A percentile compares a stretch with the other conserved stretches of the same genome.
Evolutionary conservation across 345 rosid species (phyloP).

Genomic region (Rhizophora apiculata): DNA sequence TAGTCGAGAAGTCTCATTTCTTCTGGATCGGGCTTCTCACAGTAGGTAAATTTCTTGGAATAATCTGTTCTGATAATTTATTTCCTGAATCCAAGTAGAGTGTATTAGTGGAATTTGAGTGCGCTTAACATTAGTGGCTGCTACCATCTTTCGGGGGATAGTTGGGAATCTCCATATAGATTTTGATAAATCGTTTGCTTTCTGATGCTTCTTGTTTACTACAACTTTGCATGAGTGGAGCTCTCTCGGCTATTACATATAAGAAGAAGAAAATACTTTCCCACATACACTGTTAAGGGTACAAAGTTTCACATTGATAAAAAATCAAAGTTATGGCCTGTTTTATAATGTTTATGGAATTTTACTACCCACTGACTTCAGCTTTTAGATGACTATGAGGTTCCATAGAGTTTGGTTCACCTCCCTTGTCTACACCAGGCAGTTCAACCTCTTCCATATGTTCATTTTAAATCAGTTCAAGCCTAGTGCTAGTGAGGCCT

Average conservation of each 20-base stretch:
- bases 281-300: too few relatives aligned
- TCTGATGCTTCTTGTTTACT: not conserved
- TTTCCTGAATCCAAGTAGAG: not conserved
- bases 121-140: not conserved
- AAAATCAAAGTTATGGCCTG: not conserved
- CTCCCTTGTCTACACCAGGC: too few relatives aligned
- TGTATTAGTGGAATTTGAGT: not conserved
- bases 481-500: too few relatives aligned
- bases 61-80: not conserved
- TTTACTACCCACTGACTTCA: too few relatives aligned
- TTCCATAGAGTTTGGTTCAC: too few relatives aligned
- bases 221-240: not conserved
- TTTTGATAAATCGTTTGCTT: not conserved
- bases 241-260: too few relatives aligned
- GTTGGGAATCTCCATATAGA: not conserved
- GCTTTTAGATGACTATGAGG: too few relatives aligned
- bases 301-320: not conserved
- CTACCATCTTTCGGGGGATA: not conserved
- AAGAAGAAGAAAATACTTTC: too few relatives aligned
- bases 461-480: not conserved
- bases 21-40: conserved; percentile 78
- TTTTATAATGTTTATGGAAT: too few relatives aligned
- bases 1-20: conserved; percentile 34
- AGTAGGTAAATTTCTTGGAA: conserved; percentile 51
- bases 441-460: too few relatives aligned